phyloP scores from a whole-genome alignment of 1,139 yeast species.

The Hemisphaericaspora lyxosophila region DNA sequence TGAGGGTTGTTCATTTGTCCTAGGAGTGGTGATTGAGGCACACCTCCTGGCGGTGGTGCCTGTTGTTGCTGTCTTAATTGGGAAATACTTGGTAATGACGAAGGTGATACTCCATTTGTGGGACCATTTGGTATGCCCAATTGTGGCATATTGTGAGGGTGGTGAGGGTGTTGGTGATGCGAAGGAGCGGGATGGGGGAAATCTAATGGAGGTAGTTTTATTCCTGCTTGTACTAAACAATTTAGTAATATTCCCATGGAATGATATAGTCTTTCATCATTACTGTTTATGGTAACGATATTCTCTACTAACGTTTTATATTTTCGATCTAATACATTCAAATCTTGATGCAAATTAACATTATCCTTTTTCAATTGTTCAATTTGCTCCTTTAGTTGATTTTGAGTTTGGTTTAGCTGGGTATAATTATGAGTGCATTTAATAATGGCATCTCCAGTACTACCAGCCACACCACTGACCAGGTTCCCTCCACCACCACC shows the following conservation, averaged over 20 bases:
- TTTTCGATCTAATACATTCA: slow-evolving; percentile 50
- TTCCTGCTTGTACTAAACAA: slow-evolving; percentile 56
- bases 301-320: slow-evolving; percentile 66
- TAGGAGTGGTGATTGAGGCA: slow-evolving; percentile 12
- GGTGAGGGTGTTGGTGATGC: slow-evolving; percentile 9
- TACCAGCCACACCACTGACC: slow-evolving; percentile 3
- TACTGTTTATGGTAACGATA: slow-evolving; percentile 52
- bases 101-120: background rate
- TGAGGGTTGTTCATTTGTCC: background rate
- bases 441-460: slow-evolving; percentile 2
- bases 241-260: slow-evolving; percentile 51
- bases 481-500: slow-evolving; percentile 2
- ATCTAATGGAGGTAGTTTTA: slow-evolving; percentile 64
- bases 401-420: slow-evolving; percentile 12
- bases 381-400: slow-evolving; percentile 43
- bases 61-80: slow-evolving; percentile 10
- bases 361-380: slow-evolving; percentile 44
- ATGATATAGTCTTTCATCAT: slow-evolving; percentile 55
- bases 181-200: slow-evolving; percentile 41
- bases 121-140: background rate
- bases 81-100: slow-evolving; percentile 11
- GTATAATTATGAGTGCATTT: slow-evolving; percentile 12
- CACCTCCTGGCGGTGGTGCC: slow-evolving; percentile 9
- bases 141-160: background rate
- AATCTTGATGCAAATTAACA: slow-evolving; percentile 39